Evolutionary conservation across 2,329 filamentous ascomycete species (phyloP), one percentile per base, ranked within the genome.

Genomic region (Pleoardoris graminearum): DNA sequence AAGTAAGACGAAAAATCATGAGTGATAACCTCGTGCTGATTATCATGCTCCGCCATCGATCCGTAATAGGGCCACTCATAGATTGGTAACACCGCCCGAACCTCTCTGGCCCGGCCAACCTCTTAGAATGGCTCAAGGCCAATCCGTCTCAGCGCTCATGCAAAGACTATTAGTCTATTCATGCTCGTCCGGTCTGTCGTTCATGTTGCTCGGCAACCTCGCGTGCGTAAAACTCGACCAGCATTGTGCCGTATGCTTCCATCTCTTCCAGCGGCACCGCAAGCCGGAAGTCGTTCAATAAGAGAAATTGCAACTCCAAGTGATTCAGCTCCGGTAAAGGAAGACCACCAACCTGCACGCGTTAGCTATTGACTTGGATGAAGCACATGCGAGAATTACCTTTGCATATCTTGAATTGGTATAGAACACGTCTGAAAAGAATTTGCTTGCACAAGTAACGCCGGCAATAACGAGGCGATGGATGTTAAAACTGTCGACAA

Each of bases 361-460:
- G 53, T 67, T 58, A 67, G 57, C 36, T 38, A 27, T 19, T 22
- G 11, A 12, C 27, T 17, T 14, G 8, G 33, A 8, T 19, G 0
- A 11, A n/a, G 10, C 8, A n/a, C 1, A 14, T 11, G 14, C 12
- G 7, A 39, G 14, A 77, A 80, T 58, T 81, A 96, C 94, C 89
- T 97, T 99, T 54, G 94, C 94, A 73, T 99, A 99, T 85, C 94
- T 85, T 50, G 94, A 97, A 75, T 99, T 99, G 8, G 94, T 99
- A 72, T 97, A 99, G 67, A 99, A 99, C 35, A 97, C 93, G 76
- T 99, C 85, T 4, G 93, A 97, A 76, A 99, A 99, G 81, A 97
- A 99, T 75, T 99, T 99, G 83, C 93, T 97, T 4, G 94, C 92
- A 75, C 94, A 97, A 3, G 94, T 99, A 38, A 99, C 94, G 30